Base-by-base conservation (phyloP, 176 grass and related monocot genomes). In the Tillandsia leiboldiana region DNA sequence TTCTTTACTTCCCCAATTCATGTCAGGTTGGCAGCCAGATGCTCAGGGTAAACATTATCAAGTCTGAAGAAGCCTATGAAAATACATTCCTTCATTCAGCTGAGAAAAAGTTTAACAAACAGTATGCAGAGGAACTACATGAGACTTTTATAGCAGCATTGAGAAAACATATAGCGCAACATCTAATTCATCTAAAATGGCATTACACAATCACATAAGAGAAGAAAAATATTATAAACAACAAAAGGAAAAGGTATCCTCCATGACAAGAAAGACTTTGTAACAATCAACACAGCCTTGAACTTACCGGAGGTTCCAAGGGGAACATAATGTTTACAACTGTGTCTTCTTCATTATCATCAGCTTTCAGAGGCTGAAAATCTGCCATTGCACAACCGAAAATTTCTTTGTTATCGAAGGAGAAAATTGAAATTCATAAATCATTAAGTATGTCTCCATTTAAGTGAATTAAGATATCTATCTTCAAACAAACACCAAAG, bases 261-360 rank as follows among this genome's bases (percentile, higher is more conserved):
- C 22, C 3, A 61, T 6, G 17, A 61, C 15, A 22, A 20, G n/a
- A 18, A 61, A 61, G 56, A 61, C 17, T n/a, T 61, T 18, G 1
- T 23, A 61, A 61, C 15, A 61, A 61, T 2, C 13, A 61, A 61
- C 56, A 61, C 0, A 57, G 13, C 64, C 54, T 13, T 64, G 73
- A 77, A 24, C 81, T 81, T 81, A 97, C 89, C 15, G 84, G 89
- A 8, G 89, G 86, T 73, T 97, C 86, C 51, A 83, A 68, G 76
- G 89, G 84, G 85, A 85, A 97, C 70, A 97, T 87, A 70, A 84
- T 87, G 51, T 87, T 92, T 76, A 97, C 83, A 62, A 87, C 79
- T 9, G 86, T 90, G 59, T 90, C 81, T 76, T 87, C 84, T 80
- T 96, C 83, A 17, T 97, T 89, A 72, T 97, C 86, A n/a, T 81